These are phyloP conservation scores for Fusarium sp. DNA, from an alignment of 2,329 filamentous ascomycete species.

Conservation along the genomic window DNA sequence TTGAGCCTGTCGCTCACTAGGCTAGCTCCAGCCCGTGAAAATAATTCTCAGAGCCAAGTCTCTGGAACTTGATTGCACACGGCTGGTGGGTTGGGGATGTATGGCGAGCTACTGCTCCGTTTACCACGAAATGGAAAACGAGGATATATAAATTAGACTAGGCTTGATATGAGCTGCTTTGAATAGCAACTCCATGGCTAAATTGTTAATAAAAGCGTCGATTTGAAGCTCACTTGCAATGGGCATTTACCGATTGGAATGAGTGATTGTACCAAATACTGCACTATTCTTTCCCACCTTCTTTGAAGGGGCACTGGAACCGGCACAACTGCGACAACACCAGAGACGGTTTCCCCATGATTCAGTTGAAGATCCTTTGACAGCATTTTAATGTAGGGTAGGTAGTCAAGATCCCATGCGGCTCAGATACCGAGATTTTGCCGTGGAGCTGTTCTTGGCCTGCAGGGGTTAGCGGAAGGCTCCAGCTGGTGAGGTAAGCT, in stretches of 20 bases:
- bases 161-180: neutral
- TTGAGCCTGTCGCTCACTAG: no score
- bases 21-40: no score
- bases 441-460: slow-evolving; percentile 43
- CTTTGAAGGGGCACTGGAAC: no score
- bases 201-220: no score
- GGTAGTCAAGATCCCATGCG: slow-evolving; percentile 12
- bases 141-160: neutral
- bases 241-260: no score
- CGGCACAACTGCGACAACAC: no score
- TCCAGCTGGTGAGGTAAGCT: slow-evolving; percentile 62
- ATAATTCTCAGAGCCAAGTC: neutral
- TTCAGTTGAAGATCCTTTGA: neutral
- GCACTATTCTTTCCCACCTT: no score
- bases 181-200: neutral
- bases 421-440: slow-evolving; percentile 50
- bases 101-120: neutral
- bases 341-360: no score
- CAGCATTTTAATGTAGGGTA: slow-evolving; percentile 21
- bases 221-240: no score
- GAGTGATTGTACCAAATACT: no score
- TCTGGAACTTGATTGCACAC: neutral
- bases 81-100: neutral
- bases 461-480: slow-evolving; percentile 53
- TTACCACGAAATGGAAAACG: neutral